A percentile compares a stretch with the other conserved stretches of the same genome.
Conservation (phyloP, 164 flowering plant genomes). For the Piper longum region DNA sequence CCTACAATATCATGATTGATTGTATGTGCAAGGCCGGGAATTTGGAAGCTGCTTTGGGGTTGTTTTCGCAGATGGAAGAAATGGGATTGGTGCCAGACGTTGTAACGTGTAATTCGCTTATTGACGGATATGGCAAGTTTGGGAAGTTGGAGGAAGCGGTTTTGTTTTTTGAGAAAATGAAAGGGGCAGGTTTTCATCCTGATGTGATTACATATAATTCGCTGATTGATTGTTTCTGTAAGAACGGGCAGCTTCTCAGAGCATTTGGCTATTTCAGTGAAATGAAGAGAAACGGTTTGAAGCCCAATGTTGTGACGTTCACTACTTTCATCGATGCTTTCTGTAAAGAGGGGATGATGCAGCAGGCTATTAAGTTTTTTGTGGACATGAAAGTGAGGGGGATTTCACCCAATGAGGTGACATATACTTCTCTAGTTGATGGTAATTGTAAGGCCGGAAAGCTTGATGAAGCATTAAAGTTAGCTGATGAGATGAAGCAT, state of each 20-base stretch:
- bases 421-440: constrained; percentile 70
- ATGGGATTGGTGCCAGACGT: constrained; percentile 47
- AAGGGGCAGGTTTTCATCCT: constrained; percentile 40
- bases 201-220: constrained; percentile 77
- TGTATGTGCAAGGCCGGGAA: constrained; percentile 59
- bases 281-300: constrained; percentile 50
- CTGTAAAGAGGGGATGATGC: constrained; percentile 75
- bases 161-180: constrained; percentile 56
- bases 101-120: constrained; percentile 66
- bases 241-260: constrained; percentile 34
- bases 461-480: constrained; percentile 37
- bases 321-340: constrained; percentile 78
- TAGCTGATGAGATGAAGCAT: constrained; percentile 53
- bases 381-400: constrained; percentile 62
- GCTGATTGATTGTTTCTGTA: constrained; percentile 66
- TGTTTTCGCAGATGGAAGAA: constrained; percentile 47
- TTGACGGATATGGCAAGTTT: constrained; percentile 66
- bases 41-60: constrained; percentile 31
- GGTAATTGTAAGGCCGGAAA: constrained; percentile 60
- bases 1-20: constrained; percentile 66
- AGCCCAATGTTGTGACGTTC: constrained; percentile 78
- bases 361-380: constrained; percentile 54
- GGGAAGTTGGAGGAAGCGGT: constrained; percentile 42
- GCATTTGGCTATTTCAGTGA: constrained; percentile 46
- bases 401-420: constrained; percentile 60